Evolutionary conservation across 2,329 filamentous ascomycete species (phyloP).

Genomic region (Fusarium tjaetaba): DNA sequence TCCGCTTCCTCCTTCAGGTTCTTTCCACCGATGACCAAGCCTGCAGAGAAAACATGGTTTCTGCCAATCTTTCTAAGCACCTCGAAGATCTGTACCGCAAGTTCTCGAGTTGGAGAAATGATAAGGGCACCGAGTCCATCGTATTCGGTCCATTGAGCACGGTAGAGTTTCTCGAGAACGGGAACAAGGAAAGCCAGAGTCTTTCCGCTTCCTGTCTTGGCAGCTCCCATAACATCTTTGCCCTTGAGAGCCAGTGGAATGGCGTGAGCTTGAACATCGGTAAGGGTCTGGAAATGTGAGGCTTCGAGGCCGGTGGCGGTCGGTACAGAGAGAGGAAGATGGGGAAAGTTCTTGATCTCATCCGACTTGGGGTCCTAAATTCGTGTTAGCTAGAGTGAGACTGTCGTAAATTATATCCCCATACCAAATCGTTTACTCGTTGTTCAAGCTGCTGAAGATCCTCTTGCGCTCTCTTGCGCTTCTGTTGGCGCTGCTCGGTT

Average conservation of each 20-base stretch:
- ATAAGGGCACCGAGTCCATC: constrained; percentile 94
- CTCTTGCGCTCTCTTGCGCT: constrained; percentile 52
- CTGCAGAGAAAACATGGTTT: constrained; percentile 90
- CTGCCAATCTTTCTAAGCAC: constrained; percentile 90
- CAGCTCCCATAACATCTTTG: constrained; percentile 88
- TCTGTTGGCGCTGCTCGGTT: constrained; percentile 49
- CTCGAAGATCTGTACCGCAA: constrained; percentile 97
- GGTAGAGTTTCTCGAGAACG: constrained; percentile 91
- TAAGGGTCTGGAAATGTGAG: constrained; percentile 89
- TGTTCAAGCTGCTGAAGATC: constrained; percentile 48
- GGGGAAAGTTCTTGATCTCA: constrained; percentile 75
- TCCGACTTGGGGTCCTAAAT: constrained; percentile 67
- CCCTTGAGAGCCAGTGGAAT: constrained; percentile 88
- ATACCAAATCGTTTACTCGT: constrained; percentile 49
- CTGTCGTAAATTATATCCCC: background rate
- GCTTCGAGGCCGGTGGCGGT: constrained; percentile 83
- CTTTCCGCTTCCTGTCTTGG: constrained; percentile 95
- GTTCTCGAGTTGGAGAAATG: constrained; percentile 91
- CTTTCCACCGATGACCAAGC: constrained; percentile 93
- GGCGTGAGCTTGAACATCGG: constrained; percentile 91
- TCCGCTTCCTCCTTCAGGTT: constrained; percentile 87
- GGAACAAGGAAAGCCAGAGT: constrained; percentile 93
- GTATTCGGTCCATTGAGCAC: constrained; percentile 86
- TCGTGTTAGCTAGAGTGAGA: constrained; percentile 6
- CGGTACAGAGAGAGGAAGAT: constrained; percentile 85